phyloP scores from a whole-genome alignment of 2,329 filamentous ascomycete genomes.

The Grosmannia huntii region DNA sequence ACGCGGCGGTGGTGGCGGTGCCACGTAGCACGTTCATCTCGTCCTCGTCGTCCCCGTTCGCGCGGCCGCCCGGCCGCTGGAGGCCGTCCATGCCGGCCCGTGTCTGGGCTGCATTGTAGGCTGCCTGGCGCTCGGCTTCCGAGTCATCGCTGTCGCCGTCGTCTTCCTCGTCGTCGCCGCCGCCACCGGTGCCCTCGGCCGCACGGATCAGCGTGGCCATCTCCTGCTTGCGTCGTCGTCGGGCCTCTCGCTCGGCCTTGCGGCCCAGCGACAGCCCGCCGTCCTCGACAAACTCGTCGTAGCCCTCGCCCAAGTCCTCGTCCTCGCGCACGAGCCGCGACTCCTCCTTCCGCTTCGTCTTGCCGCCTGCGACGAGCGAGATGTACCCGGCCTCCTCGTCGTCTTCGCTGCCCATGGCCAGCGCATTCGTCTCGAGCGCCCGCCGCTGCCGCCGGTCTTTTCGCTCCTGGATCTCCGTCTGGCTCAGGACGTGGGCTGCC shows the following conservation, averaged over 20 bases:
- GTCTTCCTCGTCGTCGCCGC: slow-evolving; percentile 48
- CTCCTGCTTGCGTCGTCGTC: slow-evolving; percentile 53
- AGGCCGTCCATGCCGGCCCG: slow-evolving; percentile 73
- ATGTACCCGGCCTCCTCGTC: slow-evolving; percentile 23
- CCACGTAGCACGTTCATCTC: slow-evolving; percentile 13
- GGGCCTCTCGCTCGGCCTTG: slow-evolving; percentile 63
- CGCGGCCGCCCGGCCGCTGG: slow-evolving; percentile 30
- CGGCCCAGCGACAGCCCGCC: slow-evolving; percentile 65
- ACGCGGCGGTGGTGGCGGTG: background rate
- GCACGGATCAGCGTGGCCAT: slow-evolving; percentile 76
- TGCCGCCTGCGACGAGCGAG: slow-evolving; percentile 17
- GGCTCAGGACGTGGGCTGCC: slow-evolving; percentile 50
- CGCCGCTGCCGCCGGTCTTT: slow-evolving; percentile 78
- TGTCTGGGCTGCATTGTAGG: slow-evolving; percentile 80
- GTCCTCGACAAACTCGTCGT: slow-evolving; percentile 83
- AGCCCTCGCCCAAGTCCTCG: slow-evolving; percentile 86
- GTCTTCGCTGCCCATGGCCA: slow-evolving; percentile 50
- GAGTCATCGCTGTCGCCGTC: slow-evolving; percentile 56
- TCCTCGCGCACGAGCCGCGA: slow-evolving; percentile 72
- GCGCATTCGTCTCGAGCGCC: slow-evolving; percentile 54
- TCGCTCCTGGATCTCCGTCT: slow-evolving; percentile 78
- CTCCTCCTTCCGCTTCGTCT: slow-evolving; percentile 48
- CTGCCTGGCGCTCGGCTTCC: slow-evolving; percentile 58
- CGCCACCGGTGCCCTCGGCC: slow-evolving; percentile 51
- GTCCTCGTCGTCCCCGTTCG: slow-evolving; percentile 15